Evolutionary conservation across 495 filamentous ascomycete species (phyloP).

Genomic region (Choiromyces venosus): DNA sequence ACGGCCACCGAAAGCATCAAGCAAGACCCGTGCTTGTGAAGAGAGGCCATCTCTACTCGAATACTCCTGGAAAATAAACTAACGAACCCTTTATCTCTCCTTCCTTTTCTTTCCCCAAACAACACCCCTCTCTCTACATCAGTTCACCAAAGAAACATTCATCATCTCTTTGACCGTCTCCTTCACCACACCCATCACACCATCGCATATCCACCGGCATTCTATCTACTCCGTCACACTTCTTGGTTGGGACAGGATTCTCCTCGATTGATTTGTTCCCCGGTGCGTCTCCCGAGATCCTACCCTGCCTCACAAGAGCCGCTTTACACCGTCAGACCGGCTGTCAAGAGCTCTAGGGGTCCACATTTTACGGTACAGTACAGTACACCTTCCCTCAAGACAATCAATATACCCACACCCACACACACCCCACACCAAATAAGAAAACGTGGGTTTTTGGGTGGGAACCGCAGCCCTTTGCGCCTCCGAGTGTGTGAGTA

Average conservation of each 20-base stretch:
- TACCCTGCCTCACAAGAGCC: not conserved
- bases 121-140: not conserved
- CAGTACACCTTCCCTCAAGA: not conserved
- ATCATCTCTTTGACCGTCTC: not conserved
- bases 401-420: not conserved
- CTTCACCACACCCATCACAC: not conserved
- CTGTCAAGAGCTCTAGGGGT: not conserved
- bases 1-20: not conserved
- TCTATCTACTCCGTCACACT: not conserved
- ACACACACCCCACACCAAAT: not conserved
- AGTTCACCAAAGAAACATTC: not conserved
- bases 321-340: not conserved
- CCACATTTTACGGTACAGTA: not conserved
- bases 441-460: not conserved
- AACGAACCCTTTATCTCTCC: not conserved
- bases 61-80: not conserved
- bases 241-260: not conserved
- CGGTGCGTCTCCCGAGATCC: not conserved
- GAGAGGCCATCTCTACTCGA: not conserved
- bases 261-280: not conserved
- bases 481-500: not conserved
- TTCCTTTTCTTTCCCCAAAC: not conserved
- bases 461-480: not conserved
- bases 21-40: not conserved
- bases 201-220: not conserved